Conservation (phyloP, 2,329 filamentous ascomycete species). For the Fusarium nygamai region DNA sequence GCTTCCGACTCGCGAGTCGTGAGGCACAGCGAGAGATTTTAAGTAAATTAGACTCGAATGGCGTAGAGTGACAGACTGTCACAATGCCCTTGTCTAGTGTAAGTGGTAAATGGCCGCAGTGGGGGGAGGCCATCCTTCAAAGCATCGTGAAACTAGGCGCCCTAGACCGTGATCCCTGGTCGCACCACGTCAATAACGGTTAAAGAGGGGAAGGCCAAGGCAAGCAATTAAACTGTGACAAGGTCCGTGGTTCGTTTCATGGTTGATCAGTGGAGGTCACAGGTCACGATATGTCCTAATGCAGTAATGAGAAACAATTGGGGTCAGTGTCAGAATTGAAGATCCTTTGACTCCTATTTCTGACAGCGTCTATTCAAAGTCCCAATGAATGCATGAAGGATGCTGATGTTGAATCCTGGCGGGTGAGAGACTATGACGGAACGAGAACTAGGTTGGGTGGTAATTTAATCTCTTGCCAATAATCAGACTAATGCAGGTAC, state of each 20-base stretch:
- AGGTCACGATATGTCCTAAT: conserved; percentile 1
- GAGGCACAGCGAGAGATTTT: conserved; percentile 37
- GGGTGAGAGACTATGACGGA: conserved; percentile 3
- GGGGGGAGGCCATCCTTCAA: conserved; percentile 36
- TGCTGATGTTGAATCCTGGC: neutral
- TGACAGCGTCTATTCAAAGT: neutral
- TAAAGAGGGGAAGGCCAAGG: conserved; percentile 31
- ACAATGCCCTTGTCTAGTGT: conserved; percentile 36
- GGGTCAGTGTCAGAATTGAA: conserved; percentile 9
- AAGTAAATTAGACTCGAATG: conserved; percentile 31
- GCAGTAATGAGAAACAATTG: conserved; percentile 6
- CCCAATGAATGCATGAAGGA: neutral
- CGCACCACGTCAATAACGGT: conserved; percentile 32
- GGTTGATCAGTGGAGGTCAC: conserved; percentile 28
- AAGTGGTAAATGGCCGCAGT: conserved; percentile 34
- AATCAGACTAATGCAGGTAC: conserved; percentile 36
- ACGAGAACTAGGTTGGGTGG: conserved; percentile 5
- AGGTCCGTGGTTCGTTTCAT: conserved; percentile 13
- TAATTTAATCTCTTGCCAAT: conserved; percentile 26
- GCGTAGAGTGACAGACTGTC: conserved; percentile 10
- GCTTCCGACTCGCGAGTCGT: conserved; percentile 1
- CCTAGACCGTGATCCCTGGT: conserved; percentile 24
- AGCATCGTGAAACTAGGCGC: conserved; percentile 38
- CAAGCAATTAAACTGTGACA: conserved; percentile 34
- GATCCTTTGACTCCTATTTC: conserved; percentile 21